phyloP scores from a whole-genome alignment of 331 rosid species.

The Quercus tomentella region DNA sequence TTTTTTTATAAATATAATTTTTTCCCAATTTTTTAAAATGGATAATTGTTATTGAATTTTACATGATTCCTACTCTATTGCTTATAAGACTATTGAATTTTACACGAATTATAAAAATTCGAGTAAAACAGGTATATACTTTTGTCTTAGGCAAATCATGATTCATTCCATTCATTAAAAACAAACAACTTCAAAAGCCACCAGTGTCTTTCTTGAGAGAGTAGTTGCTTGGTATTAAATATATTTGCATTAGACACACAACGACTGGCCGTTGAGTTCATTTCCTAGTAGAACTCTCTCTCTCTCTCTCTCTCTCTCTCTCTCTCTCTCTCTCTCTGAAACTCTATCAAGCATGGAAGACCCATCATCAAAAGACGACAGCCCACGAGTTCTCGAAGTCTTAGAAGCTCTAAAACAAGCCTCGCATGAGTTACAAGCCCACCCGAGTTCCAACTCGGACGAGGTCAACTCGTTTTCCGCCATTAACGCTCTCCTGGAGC shows the following conservation, averaged over 20 bases:
- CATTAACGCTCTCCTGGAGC: constrained; percentile 73
- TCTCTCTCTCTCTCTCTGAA: neutral
- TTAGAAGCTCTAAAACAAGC: constrained; percentile 89
- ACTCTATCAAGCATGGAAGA: constrained; percentile 37
- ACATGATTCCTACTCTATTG: too few species aligned
- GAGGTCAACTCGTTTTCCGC: constrained; percentile 58
- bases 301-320: too few species aligned
- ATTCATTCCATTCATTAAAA: neutral
- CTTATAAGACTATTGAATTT: too few species aligned
- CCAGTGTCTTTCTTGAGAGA: neutral
- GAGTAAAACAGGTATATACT: too few species aligned
- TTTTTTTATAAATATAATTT: too few species aligned
- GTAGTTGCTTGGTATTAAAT: neutral
- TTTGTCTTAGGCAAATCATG: too few species aligned
- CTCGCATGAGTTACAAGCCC: constrained; percentile 49
- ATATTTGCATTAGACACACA: neutral
- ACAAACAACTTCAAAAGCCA: neutral
- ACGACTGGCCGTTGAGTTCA: constrained; percentile 10
- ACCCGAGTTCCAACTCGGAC: constrained; percentile 35
- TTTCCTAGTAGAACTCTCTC: neutral
- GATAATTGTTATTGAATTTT: too few species aligned
- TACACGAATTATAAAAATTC: too few species aligned
- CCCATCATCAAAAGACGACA: constrained; percentile 19
- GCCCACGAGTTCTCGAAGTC: constrained; percentile 52
- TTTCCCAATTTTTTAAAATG: too few species aligned